phyloP scores from a whole-genome alignment of 108 stramenopile species.

The Cylindrotheca fusiformis region DNA sequence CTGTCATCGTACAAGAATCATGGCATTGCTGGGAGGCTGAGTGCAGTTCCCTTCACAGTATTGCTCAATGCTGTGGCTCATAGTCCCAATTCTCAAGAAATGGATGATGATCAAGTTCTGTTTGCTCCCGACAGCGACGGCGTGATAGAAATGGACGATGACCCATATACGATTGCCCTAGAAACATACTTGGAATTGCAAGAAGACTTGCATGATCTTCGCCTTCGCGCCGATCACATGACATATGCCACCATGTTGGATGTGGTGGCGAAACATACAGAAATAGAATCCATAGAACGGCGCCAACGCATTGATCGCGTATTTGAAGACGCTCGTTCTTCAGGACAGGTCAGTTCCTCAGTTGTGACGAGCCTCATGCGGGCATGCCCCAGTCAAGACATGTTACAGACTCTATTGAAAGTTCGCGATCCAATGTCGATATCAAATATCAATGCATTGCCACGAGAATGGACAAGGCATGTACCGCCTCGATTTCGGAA shows the following conservation, averaged over 20 bases:
- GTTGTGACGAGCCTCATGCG: slow-evolving; percentile 30
- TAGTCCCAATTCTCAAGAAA: slow-evolving; percentile 4
- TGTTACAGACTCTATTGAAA: slow-evolving; percentile 17
- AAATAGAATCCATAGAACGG: slow-evolving; percentile 39
- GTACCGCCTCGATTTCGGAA: slow-evolving; percentile 20
- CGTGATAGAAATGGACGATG: slow-evolving; percentile 3
- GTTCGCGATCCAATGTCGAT: slow-evolving; percentile 12
- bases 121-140: neutral
- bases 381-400: slow-evolving; percentile 18
- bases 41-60: slow-evolving; percentile 35
- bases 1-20: slow-evolving; percentile 11
- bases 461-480: slow-evolving; percentile 21
- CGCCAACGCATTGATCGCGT: slow-evolving; percentile 29
- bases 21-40: slow-evolving; percentile 5
- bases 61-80: slow-evolving; percentile 40
- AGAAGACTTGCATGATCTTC: slow-evolving; percentile 29
- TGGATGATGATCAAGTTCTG: slow-evolving; percentile 3
- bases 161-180: slow-evolving; percentile 41
- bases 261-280: slow-evolving; percentile 30
- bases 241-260: slow-evolving; percentile 39
- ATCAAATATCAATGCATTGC: slow-evolving; percentile 24
- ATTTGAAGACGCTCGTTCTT: slow-evolving; percentile 38
- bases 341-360: slow-evolving; percentile 38
- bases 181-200: slow-evolving; percentile 33
- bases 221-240: slow-evolving; percentile 37